phyloP scores from a whole-genome alignment of 106 monocot species.

The Alisma plantagoaquatica region DNA sequence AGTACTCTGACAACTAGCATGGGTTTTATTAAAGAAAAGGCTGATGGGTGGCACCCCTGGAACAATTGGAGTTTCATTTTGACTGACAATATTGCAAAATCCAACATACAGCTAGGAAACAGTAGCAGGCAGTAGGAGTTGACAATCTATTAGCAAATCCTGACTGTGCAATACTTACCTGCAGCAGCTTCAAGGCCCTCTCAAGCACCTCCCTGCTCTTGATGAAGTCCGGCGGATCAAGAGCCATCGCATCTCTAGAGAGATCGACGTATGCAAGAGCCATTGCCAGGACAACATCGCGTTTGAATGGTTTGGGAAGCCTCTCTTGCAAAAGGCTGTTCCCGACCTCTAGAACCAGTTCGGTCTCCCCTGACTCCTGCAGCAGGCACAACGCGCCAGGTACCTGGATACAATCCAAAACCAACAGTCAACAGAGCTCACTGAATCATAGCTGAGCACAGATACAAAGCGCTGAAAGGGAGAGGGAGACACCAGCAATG shows the following conservation, averaged over 20 bases:
- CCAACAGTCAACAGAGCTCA: too few relatives aligned
- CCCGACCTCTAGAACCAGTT: conserved; percentile 55
- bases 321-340: conserved; percentile 43
- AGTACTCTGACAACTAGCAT: too few relatives aligned
- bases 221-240: conserved; percentile 57
- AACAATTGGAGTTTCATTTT: too few relatives aligned
- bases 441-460: neutral
- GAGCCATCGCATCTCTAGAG: conserved; percentile 76
- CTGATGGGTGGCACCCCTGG: too few relatives aligned
- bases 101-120: too few relatives aligned
- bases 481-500: neutral
- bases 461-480: neutral
- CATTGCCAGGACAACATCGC: conserved; percentile 90
- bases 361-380: conserved; percentile 74
- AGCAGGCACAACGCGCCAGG: conserved; percentile 78
- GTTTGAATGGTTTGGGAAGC: conserved; percentile 78
- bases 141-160: too few relatives aligned
- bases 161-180: too few relatives aligned
- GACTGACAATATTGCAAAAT: too few relatives aligned
- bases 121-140: too few relatives aligned
- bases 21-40: too few relatives aligned
- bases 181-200: conserved; percentile 80
- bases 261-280: conserved; percentile 74
- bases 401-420: conserved; percentile 32
- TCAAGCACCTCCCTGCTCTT: conserved; percentile 77